These are phyloP conservation scores for Polytrichum formosum DNA, from an alignment of 225 moss, liverwort and hornwort genomes.

Conservation along the genomic window DNA sequence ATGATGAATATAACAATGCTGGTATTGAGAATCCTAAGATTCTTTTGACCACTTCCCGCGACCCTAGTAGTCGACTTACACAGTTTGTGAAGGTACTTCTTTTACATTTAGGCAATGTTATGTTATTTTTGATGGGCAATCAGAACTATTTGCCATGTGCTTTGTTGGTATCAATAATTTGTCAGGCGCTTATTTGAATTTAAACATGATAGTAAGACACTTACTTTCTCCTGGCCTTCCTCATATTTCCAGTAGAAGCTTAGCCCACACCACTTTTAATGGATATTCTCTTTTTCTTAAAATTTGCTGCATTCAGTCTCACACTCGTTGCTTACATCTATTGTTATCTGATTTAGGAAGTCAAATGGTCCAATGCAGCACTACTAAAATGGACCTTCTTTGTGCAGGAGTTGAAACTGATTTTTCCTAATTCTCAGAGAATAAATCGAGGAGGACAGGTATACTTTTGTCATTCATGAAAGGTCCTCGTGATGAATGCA, in stretches of 20 bases:
- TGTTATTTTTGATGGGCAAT: not conserved
- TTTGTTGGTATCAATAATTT: not conserved
- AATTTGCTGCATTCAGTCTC: too few species aligned
- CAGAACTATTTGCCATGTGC: too few species aligned
- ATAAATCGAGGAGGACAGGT: constrained; percentile 99
- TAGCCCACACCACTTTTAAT: too few species aligned
- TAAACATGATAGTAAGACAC: too few species aligned
- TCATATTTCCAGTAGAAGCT: too few species aligned
- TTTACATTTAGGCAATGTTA: not conserved
- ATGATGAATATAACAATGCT: constrained; percentile 89
- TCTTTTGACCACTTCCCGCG: constrained; percentile 90
- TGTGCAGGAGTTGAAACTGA: constrained; percentile 91
- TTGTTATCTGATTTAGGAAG: too few species aligned
- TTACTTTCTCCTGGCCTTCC: too few species aligned
- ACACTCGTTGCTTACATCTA: too few species aligned
- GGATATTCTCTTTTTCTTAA: too few species aligned
- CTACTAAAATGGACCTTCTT: not conserved
- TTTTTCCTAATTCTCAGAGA: constrained; percentile 93
- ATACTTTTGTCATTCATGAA: constrained; percentile 7
- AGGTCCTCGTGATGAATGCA: too few species aligned
- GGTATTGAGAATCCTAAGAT: constrained; percentile 78
- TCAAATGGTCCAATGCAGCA: too few species aligned
- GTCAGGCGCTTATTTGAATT: too few species aligned
- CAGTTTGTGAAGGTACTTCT: constrained; percentile 85
- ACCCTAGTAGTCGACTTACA: constrained; percentile 89